Evolutionary conservation across 2,329 filamentous ascomycete genomes (phyloP), one percentile per base, ranked within the genome.

Genomic region (Aspergillus udagawae): DNA sequence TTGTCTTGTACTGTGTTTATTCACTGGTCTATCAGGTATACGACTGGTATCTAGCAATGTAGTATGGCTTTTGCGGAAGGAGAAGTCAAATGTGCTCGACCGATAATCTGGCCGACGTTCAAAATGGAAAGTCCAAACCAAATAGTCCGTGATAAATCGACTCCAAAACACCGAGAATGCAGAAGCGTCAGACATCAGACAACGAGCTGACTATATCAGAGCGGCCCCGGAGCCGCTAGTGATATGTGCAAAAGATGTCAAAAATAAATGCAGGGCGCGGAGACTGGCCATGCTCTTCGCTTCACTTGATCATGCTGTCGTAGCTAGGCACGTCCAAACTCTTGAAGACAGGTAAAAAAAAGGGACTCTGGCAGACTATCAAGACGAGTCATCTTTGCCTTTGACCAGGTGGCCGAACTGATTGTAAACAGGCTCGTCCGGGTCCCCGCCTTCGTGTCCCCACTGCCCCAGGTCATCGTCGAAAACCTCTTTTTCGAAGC

Each of bases 401-500:
- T 69, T 67, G 56, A 75, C 64, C 20, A 76, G 55, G 35, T 67
- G 70, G 3, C 74, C 74, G 54, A 69, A 77, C 42, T 71, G 63
- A 51, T 77, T 75, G 56, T 76, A 76, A 12, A 75, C 62, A 12
- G 74, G 72, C 47, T 63, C 65, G 23, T 62, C 54, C 9, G 60
- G 63, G 35, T 66, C 67, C 3, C 70, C 67, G 35, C 63, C 65
- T 52, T 78, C 77, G 49, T 70, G 63, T 0, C 67, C 71, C 71
- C 74, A 79, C 1, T 59, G 62, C 0, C 79, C 81, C 27, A 75
- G 71, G 0, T 73, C 75, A 62, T 83, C 81, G 7, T 70, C 67
- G 60, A 84, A 83, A 0, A 82, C 66, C 35, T 75, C 73, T 7
- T 75, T 70, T 32, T 79, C 76, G 23, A 76, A 69, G 2, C 76